Base-by-base conservation (phyloP, 108 stramenopile species). In the Nannochloropsis oceanica region DNA sequence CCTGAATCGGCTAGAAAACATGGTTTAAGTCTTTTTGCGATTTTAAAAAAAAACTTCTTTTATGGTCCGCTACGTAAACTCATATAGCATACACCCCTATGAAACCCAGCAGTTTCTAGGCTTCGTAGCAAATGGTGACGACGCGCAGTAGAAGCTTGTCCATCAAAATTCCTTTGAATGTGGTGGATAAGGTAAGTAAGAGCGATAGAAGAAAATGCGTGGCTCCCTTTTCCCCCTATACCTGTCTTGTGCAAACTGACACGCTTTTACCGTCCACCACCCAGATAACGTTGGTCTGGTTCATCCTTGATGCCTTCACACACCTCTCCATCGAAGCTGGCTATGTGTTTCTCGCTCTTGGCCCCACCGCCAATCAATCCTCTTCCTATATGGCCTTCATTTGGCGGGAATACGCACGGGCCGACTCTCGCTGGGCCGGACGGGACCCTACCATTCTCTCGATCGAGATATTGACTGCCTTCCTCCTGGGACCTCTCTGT, bases 371-470 rank as follows among this genome's bases (percentile, higher is more conserved):
- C 46, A 18, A 13, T 1, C 22, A 43, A 2, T 27, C 86, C 8
- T n/a, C 82, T 26, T 44, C 42, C 13, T 82, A 18, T 34, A 43
- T 83, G 42, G 86, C 26, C 13, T 79, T 44, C 79, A 42, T 87
- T 11, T 87, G 86, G 86, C 83, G 86, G 25, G 86, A 87, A 79
- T 87, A 87, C 83, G 86, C 24, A 14, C 27, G 86, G 25, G 86
- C 86, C 24, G 86, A 87, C 83, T 25, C 44, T 44, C 43, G 86
- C n/a, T 87, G 83, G 83, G 83, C 83, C 42, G 59, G 43, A 13
- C 81, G 82, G 9, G 82, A 82, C 83, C 82, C 79, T 0, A 82
- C 34, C 26, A 43, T 83, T 22, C 34, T 83, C 81, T 83, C 86
- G 5, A 87, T 84, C 83, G 83, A 79, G 50, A 46, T 84, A n/a